Conservation (phyloP, 2,329 filamentous ascomycete species). For the Hypoxylon sp. region DNA sequence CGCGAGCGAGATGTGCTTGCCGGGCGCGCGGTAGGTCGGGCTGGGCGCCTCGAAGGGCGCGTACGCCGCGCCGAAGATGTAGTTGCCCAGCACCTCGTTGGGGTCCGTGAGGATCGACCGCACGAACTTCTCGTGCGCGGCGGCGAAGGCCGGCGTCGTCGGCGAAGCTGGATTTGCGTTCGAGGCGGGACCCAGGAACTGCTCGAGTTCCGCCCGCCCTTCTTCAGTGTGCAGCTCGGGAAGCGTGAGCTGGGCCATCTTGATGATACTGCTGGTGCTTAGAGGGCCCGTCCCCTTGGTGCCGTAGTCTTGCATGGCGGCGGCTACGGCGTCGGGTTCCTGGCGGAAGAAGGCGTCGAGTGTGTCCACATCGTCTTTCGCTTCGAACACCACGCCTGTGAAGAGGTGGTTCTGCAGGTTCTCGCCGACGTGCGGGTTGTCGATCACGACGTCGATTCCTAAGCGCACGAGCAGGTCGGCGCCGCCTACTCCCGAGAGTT, state of each 20-base stretch:
- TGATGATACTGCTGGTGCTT: background rate
- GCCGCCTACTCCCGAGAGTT: constrained; percentile 17
- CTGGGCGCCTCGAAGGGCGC: background rate
- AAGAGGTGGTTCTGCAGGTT: constrained; percentile 16
- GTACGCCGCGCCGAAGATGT: background rate
- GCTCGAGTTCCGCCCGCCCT: background rate
- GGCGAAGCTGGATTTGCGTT: too few species aligned
- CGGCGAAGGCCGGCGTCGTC: background rate
- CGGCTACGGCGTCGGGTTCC: background rate
- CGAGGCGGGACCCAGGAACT: too few species aligned
- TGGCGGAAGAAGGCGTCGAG: background rate
- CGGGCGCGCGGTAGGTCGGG: background rate
- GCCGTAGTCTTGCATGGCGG: constrained; percentile 3
- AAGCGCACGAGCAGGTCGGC: background rate
- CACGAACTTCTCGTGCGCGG: constrained; percentile 7
- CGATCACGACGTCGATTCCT: constrained; percentile 11
- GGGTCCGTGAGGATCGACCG: constrained; percentile 1
- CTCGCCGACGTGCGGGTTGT: constrained; percentile 14
- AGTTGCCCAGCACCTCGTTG: background rate
- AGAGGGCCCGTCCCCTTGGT: background rate
- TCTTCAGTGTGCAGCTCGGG: background rate
- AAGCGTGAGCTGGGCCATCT: constrained; percentile 2
- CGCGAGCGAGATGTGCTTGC: constrained; percentile 5
- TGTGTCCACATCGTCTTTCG: background rate
- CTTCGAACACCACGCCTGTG: background rate